These are phyloP conservation scores for Amylocystis lapponica DNA, from an alignment of 768 basidiomycete genomes.

Conservation along the genomic window DNA sequence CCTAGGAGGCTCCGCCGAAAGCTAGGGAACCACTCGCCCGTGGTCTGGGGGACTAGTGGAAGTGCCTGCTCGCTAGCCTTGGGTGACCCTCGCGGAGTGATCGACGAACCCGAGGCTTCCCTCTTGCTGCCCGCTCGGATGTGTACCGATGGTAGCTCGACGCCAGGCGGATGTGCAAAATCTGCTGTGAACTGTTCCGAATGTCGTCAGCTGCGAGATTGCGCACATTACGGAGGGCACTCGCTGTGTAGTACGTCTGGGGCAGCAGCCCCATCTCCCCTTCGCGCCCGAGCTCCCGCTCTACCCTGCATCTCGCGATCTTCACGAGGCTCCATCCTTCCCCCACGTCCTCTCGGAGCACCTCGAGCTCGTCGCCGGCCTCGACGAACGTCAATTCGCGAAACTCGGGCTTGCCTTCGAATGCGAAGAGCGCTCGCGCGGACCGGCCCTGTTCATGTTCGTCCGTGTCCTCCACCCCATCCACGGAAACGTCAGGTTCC, in stretches of 20 bases:
- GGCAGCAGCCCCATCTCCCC: constrained; percentile 68
- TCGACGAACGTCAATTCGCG: constrained; percentile 55
- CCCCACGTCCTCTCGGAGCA: constrained; percentile 66
- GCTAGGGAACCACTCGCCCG: constrained; percentile 74
- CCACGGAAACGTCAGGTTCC: constrained; percentile 27
- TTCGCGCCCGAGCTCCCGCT: constrained; percentile 19
- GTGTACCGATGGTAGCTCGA: constrained; percentile 29
- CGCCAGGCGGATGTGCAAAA: constrained; percentile 46
- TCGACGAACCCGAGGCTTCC: constrained; percentile 37
- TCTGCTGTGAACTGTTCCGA: constrained; percentile 55
- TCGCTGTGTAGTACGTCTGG: constrained; percentile 65
- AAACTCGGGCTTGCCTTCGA: constrained; percentile 72
- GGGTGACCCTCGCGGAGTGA: constrained; percentile 44
- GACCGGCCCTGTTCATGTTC: constrained; percentile 29
- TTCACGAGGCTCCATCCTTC: constrained; percentile 81
- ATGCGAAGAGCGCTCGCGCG: constrained; percentile 67
- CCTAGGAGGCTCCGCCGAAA: constrained; percentile 68
- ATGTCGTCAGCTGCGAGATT: neutral
- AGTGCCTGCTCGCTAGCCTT: constrained; percentile 18
- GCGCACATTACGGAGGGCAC: constrained; percentile 16
- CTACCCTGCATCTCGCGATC: constrained; percentile 16
- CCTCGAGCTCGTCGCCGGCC: constrained; percentile 64
- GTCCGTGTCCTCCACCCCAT: constrained; percentile 28
- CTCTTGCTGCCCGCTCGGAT: constrained; percentile 19
- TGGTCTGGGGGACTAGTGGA: constrained; percentile 56